A percentile compares a stretch with the other conserved stretches of the same genome.
Evolutionary conservation across 345 rosid genomes (phyloP).

Genomic region (Camelina sativa): DNA sequence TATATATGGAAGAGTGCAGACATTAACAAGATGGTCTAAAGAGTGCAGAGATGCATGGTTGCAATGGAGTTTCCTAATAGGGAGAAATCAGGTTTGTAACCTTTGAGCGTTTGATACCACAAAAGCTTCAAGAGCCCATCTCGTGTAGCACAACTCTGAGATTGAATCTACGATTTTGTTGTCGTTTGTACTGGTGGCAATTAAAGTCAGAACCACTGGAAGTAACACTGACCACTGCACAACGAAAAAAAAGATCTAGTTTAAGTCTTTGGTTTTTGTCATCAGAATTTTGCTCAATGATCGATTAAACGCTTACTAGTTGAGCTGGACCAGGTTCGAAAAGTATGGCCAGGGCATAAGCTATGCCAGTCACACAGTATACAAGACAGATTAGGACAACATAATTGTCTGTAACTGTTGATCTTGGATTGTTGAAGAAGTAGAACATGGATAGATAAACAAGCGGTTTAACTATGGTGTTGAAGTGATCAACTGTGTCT

Average conservation of each 20-base stretch:
- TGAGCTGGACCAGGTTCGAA: slow-evolving; percentile 94
- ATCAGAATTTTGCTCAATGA: not conserved
- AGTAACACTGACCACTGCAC: slow-evolving; percentile 97
- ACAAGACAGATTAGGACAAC: slow-evolving; percentile 80
- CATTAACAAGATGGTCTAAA: slow-evolving; percentile 18
- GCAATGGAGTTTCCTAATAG: slow-evolving; percentile 23
- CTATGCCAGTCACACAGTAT: slow-evolving; percentile 95
- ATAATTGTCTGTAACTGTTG: slow-evolving; percentile 76
- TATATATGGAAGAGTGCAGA: slow-evolving; percentile 19
- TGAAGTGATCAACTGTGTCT: slow-evolving; percentile 93
- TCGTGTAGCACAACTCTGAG: slow-evolving; percentile 71
- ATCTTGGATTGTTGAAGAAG: slow-evolving; percentile 97
- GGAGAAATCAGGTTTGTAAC: slow-evolving; percentile 43
- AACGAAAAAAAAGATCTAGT: slow-evolving; percentile 16
- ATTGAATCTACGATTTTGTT: slow-evolving; percentile 45
- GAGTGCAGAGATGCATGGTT: not conserved
- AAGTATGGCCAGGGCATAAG: slow-evolving; percentile 75
- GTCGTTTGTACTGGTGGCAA: slow-evolving; percentile 61
- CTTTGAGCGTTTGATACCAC: slow-evolving; percentile 94
- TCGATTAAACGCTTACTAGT: slow-evolving; percentile 59
- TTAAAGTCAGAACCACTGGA: slow-evolving; percentile 91
- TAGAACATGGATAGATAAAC: slow-evolving; percentile 97
- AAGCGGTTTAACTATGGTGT: slow-evolving; percentile 80
- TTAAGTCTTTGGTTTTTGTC: slow-evolving; percentile 7
- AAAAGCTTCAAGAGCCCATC: slow-evolving; percentile 98